Evolutionary conservation across 352 stramenopile species (phyloP), one percentile per base, ranked within the genome.

Genomic region (Aphanomyces astaci): DNA sequence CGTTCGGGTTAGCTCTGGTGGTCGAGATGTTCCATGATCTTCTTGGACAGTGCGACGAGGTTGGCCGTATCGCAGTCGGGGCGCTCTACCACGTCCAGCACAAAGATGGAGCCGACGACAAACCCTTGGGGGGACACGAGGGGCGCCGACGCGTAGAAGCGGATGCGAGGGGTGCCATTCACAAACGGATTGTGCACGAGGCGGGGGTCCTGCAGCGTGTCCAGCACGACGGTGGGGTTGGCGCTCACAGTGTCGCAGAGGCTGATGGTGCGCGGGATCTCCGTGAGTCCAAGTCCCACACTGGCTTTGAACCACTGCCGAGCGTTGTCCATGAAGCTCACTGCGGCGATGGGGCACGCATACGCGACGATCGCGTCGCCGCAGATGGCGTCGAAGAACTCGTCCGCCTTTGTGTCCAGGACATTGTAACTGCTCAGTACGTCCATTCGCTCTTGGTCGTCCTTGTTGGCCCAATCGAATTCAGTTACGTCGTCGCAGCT

Each of bases 91-190:
- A 17, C 43, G 70, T 93, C 85, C 25, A 93, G 90, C 3, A 93
- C 85, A 71, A 93, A 93, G 32, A 93, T 81, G 0, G 85, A 90
- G 46, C 85, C 85, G 54, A 93, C 89, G 68, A 81, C 90, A 51
- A 78, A 88, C 25, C 83, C 85, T 60, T 72, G 83, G 40, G 85
- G 85, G 13, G 85, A 90, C 10, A 82, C 88, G 67, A 93, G 90
- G 11, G 85, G 85, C 36, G 90, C 85, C 54, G 82, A 82, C 0
- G 85, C 85, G 73, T 93, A 93, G 73, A 91, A 93, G 49, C 85
- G 80, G 59, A 93, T 81, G 40, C 81, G 80, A 39, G 82, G 89
- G 27, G 81, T 83, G 66, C 82, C 79, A 51, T 81, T 90, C 51
- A 93, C 85, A 2, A 93, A 74, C 55, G 85, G 85, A 71, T 93